phyloP scores from a whole-genome alignment of 1,139 yeast species.

The Martiniozyma asiatica region DNA sequence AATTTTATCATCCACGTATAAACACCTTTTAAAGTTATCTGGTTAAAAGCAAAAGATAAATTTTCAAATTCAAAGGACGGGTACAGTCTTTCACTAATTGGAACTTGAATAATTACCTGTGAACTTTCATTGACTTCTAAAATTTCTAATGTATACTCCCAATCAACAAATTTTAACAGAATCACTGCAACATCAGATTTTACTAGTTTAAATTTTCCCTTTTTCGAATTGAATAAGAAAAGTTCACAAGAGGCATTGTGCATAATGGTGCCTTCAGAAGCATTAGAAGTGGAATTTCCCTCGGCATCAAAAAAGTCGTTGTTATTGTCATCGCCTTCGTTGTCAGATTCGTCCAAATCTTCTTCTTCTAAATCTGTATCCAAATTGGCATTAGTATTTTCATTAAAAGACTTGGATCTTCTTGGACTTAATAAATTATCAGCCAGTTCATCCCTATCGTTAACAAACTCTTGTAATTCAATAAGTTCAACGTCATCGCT shows the following conservation, averaged over 20 bases:
- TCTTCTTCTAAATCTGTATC: constrained; percentile 10
- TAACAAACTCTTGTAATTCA: constrained; percentile 47
- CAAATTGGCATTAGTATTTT: constrained; percentile 5
- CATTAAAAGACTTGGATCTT: constrained; percentile 2
- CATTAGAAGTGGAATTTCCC: constrained; percentile 16
- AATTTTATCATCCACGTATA: constrained; percentile 60
- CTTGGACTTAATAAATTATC: constrained; percentile 4
- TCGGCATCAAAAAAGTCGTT: constrained; percentile 20
- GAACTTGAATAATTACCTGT: constrained; percentile 29
- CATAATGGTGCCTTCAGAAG: constrained; percentile 9
- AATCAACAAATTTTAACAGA: constrained; percentile 38
- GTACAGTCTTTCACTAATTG: constrained; percentile 39
- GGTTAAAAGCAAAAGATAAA: constrained; percentile 56
- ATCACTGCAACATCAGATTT: constrained; percentile 24
- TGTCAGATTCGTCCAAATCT: constrained; percentile 8
- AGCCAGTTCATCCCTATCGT: constrained; percentile 22
- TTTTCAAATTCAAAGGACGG: constrained; percentile 55
- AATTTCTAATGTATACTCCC: constrained; percentile 42
- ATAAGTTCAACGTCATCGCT: constrained; percentile 34
- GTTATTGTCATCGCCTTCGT: constrained; percentile 14
- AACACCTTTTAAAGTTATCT: constrained; percentile 28
- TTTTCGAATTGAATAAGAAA: constrained; percentile 43
- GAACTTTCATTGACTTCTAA: constrained; percentile 13
- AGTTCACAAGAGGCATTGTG: constrained; percentile 27
- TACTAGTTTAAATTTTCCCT: constrained; percentile 39